Percentiles rank a stretch among this genome's conserved stretches.
These are phyloP conservation scores for Cryptococcus amylolentus DNA, from an alignment of 1,284 basidiomycete genomes.

Conservation along the genomic window DNA sequence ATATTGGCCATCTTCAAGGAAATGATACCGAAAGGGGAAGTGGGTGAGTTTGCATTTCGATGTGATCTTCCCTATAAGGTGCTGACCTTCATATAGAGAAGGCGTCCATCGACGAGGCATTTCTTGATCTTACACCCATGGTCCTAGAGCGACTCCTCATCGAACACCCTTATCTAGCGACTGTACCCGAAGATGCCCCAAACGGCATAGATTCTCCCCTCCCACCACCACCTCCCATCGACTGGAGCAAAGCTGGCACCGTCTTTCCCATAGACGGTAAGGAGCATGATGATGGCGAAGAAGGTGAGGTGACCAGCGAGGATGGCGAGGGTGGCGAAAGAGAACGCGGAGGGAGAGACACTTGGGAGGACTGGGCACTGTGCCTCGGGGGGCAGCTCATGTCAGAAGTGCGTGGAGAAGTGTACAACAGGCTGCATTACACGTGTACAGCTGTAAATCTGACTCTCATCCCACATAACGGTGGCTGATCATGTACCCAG, in stretches of 20 bases:
- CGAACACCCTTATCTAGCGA: conserved; percentile 70
- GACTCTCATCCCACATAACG: neutral
- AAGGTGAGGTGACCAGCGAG: conserved; percentile 12
- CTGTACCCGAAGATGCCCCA: conserved; percentile 64
- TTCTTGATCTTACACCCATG: conserved; percentile 79
- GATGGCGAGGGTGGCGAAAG: neutral
- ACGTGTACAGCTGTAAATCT: conserved; percentile 81
- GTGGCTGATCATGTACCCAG: conserved; percentile 45
- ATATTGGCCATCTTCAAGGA: conserved; percentile 83
- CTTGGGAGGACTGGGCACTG: conserved; percentile 92
- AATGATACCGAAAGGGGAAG: conserved; percentile 63
- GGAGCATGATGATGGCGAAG: conserved; percentile 12
- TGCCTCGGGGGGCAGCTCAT: conserved; percentile 86
- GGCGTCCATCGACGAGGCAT: conserved; percentile 67
- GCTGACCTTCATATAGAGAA: conserved; percentile 59
- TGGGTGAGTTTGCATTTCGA: conserved; percentile 53
- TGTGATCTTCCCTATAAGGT: neutral
- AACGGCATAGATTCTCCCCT: conserved; percentile 74
- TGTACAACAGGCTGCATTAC: conserved; percentile 75
- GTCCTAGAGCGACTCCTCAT: conserved; percentile 68
- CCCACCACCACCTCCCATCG: conserved; percentile 66
- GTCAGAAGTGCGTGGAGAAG: conserved; percentile 66
- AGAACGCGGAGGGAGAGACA: conserved; percentile 29
- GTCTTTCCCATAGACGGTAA: conserved; percentile 63
- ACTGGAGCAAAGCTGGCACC: conserved; percentile 66